Evolutionary conservation across 352 stramenopile genomes (phyloP).

Genomic region (Phytophthora litchii): DNA sequence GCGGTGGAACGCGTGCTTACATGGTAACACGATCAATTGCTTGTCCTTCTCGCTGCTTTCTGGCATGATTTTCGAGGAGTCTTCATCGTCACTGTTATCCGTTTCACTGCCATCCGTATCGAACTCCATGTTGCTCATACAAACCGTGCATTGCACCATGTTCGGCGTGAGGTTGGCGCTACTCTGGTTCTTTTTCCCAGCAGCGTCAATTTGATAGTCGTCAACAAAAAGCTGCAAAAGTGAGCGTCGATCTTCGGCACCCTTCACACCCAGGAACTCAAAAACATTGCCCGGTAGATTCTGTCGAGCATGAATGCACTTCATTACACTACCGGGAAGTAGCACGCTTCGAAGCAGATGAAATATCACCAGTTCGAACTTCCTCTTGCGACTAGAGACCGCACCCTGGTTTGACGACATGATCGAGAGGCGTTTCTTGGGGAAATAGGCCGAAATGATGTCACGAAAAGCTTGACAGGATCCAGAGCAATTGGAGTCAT

Average conservation of each 20-base stretch:
- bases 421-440: slow-evolving; percentile 39
- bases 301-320: slow-evolving; percentile 49
- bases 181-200: background rate
- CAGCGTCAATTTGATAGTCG: background rate
- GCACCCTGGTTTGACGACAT: slow-evolving; percentile 37
- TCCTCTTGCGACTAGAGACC: slow-evolving; percentile 43
- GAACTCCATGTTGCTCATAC: background rate
- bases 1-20: slow-evolving; percentile 65
- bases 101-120: slow-evolving; percentile 5
- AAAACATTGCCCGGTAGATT: slow-evolving; percentile 50
- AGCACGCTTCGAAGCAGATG: slow-evolving; percentile 60
- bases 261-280: slow-evolving; percentile 50
- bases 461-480: slow-evolving; percentile 66
- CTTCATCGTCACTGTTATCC: slow-evolving; percentile 2
- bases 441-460: slow-evolving; percentile 53
- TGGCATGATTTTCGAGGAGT: background rate
- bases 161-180: background rate
- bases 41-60: background rate
- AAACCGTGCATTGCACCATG: background rate
- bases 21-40: slow-evolving; percentile 41
- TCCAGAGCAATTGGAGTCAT: slow-evolving; percentile 51
- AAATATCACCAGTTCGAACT: slow-evolving; percentile 59
- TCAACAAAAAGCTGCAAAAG: slow-evolving; percentile 46
- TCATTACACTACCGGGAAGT: slow-evolving; percentile 63
- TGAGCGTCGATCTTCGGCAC: slow-evolving; percentile 49